Conservation (phyloP, 345 rosid genomes). For the Eucalyptus rudis region DNA sequence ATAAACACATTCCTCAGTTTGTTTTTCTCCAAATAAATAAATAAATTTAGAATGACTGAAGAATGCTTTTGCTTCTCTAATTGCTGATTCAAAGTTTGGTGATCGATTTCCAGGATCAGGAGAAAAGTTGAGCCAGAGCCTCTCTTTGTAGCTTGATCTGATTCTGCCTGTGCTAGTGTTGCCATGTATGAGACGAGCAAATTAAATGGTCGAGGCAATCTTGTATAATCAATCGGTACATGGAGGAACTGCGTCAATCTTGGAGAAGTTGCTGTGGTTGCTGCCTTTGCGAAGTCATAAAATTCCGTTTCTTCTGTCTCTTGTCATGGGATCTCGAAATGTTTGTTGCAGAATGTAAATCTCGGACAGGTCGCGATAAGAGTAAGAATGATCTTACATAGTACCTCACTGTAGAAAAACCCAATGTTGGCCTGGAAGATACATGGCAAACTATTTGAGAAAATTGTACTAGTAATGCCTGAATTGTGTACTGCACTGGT, state of each 20-base stretch:
- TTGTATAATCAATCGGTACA: not conserved
- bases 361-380: not conserved
- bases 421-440: not conserved
- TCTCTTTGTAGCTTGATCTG: conserved; percentile 39
- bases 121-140: conserved; percentile 72
- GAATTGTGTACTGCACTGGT: not conserved
- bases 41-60: not conserved
- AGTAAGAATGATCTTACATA: not conserved
- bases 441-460: not conserved
- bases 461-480: not conserved
- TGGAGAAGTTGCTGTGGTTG: not conserved
- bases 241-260: not conserved
- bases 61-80: not conserved
- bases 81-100: not conserved
- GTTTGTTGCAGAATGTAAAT: not conserved
- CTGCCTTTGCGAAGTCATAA: not conserved
- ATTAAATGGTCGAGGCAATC: not conserved
- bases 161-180: not conserved
- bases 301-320: not conserved
- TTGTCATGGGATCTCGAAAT: not conserved
- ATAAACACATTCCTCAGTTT: not conserved
- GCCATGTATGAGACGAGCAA: not conserved
- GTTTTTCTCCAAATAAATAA: not conserved
- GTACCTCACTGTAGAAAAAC: not conserved
- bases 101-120: conserved; percentile 45